Evolutionary conservation across 345 rosid genomes (phyloP), one percentile per base, ranked within the genome.

Genomic region (Lepidium africanum): DNA sequence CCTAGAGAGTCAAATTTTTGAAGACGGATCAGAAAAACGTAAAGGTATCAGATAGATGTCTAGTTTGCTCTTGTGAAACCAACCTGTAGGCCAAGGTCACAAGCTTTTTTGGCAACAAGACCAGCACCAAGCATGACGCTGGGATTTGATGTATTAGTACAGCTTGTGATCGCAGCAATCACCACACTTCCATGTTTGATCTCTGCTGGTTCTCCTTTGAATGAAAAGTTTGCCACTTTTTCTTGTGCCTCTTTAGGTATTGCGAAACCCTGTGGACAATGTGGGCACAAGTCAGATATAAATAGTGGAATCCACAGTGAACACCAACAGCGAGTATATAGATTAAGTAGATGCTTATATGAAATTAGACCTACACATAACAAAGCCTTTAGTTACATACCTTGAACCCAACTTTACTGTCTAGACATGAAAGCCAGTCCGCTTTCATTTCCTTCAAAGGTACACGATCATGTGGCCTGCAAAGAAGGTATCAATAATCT

Each of bases 121-220:
- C 80, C 99, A 75, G 99, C 97, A 43, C 97, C 96, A 51, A 91
- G 96, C 99, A 94, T 94, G 74, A 94, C 97, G 39, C 96, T 94
- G 55, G 99, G 99, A 67, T 94, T 94, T 78, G 99, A 94, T 63
- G 99, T 94, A 77, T 94, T 94, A 55, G 99, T 94, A 74, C 99
- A 94, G 51, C 99, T 94, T 21, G 97, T 94, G 62, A 94, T 94
- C 66, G 99, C 99, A 69, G 97, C 96, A 81, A 94, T 94, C 76
- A 94, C 99, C 27, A 94, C 97, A 86, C 95, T 91, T 41, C 99
- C 97, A 68, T 94, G 99, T 87, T 83, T 89, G 61, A 94, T 80
- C 77, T 89, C 99, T 40, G 99, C 96, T 54, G 86, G 90, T 68
- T 84, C 78, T 63, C 96, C 96, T 52, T 85, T 78, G 81, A 91